phyloP scores from a whole-genome alignment of 495 filamentous ascomycete species.

The Xylaria bambusicola region DNA sequence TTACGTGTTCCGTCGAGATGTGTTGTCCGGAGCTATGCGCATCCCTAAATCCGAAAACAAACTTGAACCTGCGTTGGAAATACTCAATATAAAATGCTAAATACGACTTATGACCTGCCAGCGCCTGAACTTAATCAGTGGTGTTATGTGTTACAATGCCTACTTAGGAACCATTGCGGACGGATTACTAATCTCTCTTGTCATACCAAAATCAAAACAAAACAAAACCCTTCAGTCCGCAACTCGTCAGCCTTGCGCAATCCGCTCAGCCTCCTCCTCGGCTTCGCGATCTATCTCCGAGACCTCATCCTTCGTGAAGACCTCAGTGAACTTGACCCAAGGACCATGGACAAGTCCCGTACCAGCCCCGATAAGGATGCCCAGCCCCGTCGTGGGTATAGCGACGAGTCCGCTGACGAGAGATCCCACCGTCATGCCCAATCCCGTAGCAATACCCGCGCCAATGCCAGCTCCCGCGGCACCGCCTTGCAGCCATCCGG shows the following conservation, averaged over 20 bases:
- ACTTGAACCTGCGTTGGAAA: too few species aligned
- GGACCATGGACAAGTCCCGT: conserved; percentile 41
- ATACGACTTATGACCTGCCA: background rate
- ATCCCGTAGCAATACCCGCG: conserved; percentile 34
- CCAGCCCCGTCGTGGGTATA: conserved; percentile 35
- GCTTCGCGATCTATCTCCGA: conserved; percentile 32
- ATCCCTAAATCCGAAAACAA: too few species aligned
- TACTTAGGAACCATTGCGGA: too few species aligned
- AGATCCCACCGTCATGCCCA: conserved; percentile 36
- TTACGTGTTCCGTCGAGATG: too few species aligned
- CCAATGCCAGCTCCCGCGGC: conserved; percentile 39
- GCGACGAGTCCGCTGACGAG: conserved; percentile 36
- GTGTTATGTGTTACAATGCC: background rate
- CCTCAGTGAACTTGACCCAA: conserved; percentile 36
- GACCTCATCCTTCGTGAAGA: conserved; percentile 31
- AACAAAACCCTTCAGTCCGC: too few species aligned
- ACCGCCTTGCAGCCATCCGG: conserved; percentile 40
- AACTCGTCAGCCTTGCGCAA: background rate
- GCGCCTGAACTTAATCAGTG: background rate
- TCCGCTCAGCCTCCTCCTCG: conserved; percentile 27
- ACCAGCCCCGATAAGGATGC: conserved; percentile 35
- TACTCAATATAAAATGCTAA: background rate
- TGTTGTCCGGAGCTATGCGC: too few species aligned
- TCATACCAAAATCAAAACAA: background rate
- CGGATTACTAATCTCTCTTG: too few species aligned